Evolutionary conservation across 2,329 filamentous ascomycete species (phyloP).

Genomic region (Xylariaceae sp.): DNA sequence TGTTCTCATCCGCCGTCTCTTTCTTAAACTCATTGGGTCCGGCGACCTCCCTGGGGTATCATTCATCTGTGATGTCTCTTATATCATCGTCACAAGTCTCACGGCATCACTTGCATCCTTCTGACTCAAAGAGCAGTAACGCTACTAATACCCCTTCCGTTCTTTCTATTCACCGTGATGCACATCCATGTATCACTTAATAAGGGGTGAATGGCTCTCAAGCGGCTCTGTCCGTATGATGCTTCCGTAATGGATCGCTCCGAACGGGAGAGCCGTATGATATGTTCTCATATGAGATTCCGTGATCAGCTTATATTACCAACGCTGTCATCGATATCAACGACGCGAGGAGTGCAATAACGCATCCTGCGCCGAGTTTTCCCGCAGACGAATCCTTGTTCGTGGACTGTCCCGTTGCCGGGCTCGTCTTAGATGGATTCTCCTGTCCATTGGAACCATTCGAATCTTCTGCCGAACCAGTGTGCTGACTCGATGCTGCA

Average conservation of each 20-base stretch:
- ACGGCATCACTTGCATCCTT: background rate
- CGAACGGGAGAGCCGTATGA: background rate
- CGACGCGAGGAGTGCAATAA: slow-evolving; percentile 20
- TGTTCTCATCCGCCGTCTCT: slow-evolving; percentile 4
- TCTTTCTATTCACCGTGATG: background rate
- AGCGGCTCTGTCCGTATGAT: background rate
- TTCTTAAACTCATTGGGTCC: slow-evolving; percentile 1
- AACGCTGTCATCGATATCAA: slow-evolving; percentile 22
- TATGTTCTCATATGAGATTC: background rate
- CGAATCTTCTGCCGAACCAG: slow-evolving; percentile 6
- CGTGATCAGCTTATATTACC: slow-evolving; percentile 18
- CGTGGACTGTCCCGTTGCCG: slow-evolving; percentile 16
- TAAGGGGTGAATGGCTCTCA: background rate
- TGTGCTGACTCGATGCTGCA: slow-evolving; percentile 19
- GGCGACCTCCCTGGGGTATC: slow-evolving; percentile 14
- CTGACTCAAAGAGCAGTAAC: background rate
- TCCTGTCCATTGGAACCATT: slow-evolving; percentile 36
- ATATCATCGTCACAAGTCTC: background rate
- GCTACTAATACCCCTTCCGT: background rate
- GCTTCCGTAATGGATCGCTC: background rate
- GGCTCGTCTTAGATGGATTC: slow-evolving; percentile 28
- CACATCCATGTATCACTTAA: background rate
- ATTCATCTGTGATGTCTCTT: slow-evolving; percentile 10
- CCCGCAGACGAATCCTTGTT: slow-evolving; percentile 24
- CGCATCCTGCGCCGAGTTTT: slow-evolving; percentile 20